phyloP scores from a whole-genome alignment of 345 rosid species.

The Citrus mangshanensis region DNA sequence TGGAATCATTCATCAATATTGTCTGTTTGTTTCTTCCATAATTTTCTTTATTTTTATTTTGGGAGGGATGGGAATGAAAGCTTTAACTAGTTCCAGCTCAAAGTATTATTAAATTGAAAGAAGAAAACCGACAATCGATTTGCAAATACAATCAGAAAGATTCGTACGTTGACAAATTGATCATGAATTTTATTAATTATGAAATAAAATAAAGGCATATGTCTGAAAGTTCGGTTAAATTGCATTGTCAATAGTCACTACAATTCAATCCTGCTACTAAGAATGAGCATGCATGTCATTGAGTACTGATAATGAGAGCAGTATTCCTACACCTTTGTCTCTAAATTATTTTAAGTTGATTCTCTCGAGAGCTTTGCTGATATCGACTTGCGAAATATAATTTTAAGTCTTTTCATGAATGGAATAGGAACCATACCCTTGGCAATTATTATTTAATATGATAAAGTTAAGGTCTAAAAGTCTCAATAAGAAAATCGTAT shows the following conservation, averaged over 20 bases:
- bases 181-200: neutral
- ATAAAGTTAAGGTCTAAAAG: constrained; percentile 12
- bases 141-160: neutral
- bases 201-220: neutral
- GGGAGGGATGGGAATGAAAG: too few species aligned
- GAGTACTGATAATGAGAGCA: constrained; percentile 9
- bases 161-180: neutral
- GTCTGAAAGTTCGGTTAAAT: neutral
- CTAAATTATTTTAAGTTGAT: neutral
- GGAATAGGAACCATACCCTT: constrained; percentile 16
- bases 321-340: constrained; percentile 3
- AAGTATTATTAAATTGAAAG: neutral
- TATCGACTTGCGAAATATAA: constrained; percentile 12
- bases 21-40: neutral
- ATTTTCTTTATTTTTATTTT: too few species aligned
- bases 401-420: constrained; percentile 18
- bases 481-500: constrained; percentile 4
- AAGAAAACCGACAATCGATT: neutral
- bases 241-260: neutral
- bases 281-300: too few species aligned
- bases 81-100: neutral
- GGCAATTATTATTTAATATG: constrained; percentile 3
- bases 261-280: neutral
- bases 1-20: neutral
- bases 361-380: neutral